Evolutionary conservation across 169 alveolate species (phyloP).

Genomic region (Plasmodium gonderi): DNA sequence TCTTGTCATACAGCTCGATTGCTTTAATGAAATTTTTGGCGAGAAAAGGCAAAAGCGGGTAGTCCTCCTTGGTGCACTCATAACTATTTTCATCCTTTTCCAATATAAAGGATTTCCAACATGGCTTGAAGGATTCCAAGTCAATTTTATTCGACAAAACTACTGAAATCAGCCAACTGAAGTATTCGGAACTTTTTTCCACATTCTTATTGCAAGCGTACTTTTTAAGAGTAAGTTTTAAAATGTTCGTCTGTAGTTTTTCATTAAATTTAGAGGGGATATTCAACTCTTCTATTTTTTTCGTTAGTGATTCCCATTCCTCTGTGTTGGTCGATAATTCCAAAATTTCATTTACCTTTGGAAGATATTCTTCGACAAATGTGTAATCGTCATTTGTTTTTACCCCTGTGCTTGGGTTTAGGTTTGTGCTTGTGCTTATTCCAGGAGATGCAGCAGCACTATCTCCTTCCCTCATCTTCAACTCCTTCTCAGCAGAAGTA

Average conservation of each 20-base stretch:
- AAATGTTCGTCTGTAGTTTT: constrained; percentile 32
- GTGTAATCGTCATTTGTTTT: constrained; percentile 4
- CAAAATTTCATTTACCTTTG: constrained; percentile 50
- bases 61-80: constrained; percentile 69
- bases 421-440: no score
- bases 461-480: background rate
- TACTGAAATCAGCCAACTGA: constrained; percentile 44
- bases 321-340: constrained; percentile 40
- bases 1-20: constrained; percentile 35
- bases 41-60: constrained; percentile 48
- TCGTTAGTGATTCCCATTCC: constrained; percentile 52
- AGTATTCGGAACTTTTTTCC: constrained; percentile 37
- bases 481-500: background rate
- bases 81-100: constrained; percentile 67
- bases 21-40: constrained; percentile 64
- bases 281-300: constrained; percentile 46
- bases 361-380: constrained; percentile 46
- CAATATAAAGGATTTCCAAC: constrained; percentile 70
- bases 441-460: no score
- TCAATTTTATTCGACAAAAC: constrained; percentile 57
- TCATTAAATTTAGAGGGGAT: constrained; percentile 59
- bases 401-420: background rate
- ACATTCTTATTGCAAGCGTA: constrained; percentile 73
- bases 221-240: constrained; percentile 58
- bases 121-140: constrained; percentile 40